phyloP scores from a whole-genome alignment of 495 filamentous ascomycete species.

The Neurospora sp. region DNA sequence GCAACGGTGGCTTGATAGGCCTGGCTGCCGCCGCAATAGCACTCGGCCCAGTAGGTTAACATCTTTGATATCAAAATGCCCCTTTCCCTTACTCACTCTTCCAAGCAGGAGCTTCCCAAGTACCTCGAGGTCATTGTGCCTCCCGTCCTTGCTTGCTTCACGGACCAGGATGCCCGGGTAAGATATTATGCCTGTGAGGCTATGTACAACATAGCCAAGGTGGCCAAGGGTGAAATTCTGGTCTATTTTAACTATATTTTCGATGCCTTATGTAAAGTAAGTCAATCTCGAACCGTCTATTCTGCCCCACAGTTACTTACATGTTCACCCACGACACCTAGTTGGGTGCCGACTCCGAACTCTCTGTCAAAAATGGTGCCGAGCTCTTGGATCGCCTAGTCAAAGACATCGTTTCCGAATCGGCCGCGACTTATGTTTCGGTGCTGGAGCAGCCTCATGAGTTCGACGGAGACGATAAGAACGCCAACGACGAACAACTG shows the following conservation, averaged over 20 bases:
- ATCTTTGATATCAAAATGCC: background rate
- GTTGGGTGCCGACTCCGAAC: conserved; percentile 91
- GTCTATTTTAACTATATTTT: conserved; percentile 98
- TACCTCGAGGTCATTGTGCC: conserved; percentile 91
- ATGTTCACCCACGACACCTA: conserved; percentile 23
- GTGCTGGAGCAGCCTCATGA: conserved; percentile 55
- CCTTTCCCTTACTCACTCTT: conserved; percentile 4
- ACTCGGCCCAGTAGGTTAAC: conserved; percentile 66
- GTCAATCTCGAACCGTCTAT: conserved; percentile 3
- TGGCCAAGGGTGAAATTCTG: conserved; percentile 93
- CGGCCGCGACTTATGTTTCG: conserved; percentile 89
- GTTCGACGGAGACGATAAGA: conserved; percentile 40
- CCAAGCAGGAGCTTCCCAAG: conserved; percentile 63
- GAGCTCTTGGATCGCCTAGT: conserved; percentile 92
- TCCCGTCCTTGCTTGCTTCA: conserved; percentile 96
- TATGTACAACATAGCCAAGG: conserved; percentile 99
- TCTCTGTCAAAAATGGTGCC: conserved; percentile 97
- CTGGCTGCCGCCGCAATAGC: conserved; percentile 95
- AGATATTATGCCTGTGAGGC: conserved; percentile 99
- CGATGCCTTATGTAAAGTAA: conserved; percentile 90
- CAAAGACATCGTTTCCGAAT: conserved; percentile 97
- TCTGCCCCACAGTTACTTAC: conserved; percentile 4
- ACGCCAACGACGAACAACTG: conserved; percentile 35
- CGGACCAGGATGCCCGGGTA: conserved; percentile 94
- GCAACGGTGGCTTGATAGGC: conserved; percentile 94